Evolutionary conservation across 495 filamentous ascomycete genomes (phyloP), one percentile per base, ranked within the genome.

Genomic region (Podospora bellae-mahoneyi): DNA sequence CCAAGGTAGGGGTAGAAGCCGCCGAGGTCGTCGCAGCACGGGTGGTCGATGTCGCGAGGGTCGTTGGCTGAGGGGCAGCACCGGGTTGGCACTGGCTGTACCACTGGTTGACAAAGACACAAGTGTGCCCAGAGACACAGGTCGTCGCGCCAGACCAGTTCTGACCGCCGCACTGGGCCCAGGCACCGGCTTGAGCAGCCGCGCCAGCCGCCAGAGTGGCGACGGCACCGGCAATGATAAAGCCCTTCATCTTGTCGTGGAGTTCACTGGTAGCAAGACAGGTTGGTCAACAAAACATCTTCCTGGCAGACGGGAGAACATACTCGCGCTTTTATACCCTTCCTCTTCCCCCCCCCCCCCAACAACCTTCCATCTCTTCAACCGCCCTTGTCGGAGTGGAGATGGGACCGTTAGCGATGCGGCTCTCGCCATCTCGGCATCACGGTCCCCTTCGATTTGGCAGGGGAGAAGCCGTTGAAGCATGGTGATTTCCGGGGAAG

Each of bases 81-180:
- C 72, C 73, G 15, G 75, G 76, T 16, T 76, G 62, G 70, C 79
- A 81, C 72, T 81, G 79, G 61, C 71, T 75, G 66, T 85, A 86
- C 69, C 75, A 85, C 15, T 79, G 72, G 67, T 82, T 84, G 60
- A 71, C 62, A 26, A 73, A 78, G 44, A 62, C 64, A 73, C 84
- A 86, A 2, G 72, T 68, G 6, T 80, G 81, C 27, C 79, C 75
- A 4, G 80, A 66, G 1, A 75, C 72, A 60, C 84, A 86, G 15
- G 72, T 75, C 1, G 76, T 84, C 0, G 76, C 57, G 0, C 82
- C 84, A 23, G 70, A 71, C 73, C 73, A 84, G 55, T 69, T 65
- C 26, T 1, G 73, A 16, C 84, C 84, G 48, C 84, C 84, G 61
- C 84, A 86, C 61, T 86, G 84, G 15, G 48, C 69, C 69, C 76